Conservation (phyloP, 495 filamentous ascomycete genomes). For the Aspergillus avenaceus region DNA sequence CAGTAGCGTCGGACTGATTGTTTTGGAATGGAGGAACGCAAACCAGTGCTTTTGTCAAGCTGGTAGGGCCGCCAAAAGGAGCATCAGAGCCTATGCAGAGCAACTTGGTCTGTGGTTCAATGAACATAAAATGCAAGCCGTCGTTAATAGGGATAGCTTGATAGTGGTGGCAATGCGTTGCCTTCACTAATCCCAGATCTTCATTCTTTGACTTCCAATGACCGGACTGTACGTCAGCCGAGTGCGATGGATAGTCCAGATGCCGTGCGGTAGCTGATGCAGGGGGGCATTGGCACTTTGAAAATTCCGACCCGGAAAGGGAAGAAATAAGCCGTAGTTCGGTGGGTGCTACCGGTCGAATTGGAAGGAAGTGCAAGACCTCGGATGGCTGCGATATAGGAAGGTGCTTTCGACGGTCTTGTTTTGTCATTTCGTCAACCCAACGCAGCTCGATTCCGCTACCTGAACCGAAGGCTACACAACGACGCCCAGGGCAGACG, state of each 20-base stretch:
- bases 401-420: constrained; percentile 58
- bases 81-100: constrained; percentile 67
- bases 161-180: constrained; percentile 58
- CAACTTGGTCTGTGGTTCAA: constrained; percentile 54
- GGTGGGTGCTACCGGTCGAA: constrained; percentile 38
- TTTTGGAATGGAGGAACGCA: constrained; percentile 32
- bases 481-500: constrained; percentile 63
- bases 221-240: no score
- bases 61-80: constrained; percentile 52
- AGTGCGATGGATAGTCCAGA: constrained; percentile 24
- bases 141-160: constrained; percentile 66
- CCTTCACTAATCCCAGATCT: constrained; percentile 29
- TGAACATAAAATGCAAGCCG: constrained; percentile 66
- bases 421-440: constrained; percentile 59
- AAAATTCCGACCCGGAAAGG: constrained; percentile 45
- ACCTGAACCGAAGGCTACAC: constrained; percentile 67
- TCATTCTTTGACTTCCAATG: constrained; percentile 23
- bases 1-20: constrained; percentile 26
- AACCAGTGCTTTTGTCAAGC: constrained; percentile 40
- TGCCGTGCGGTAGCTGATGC: constrained; percentile 23
- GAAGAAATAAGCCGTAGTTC: constrained; percentile 65
- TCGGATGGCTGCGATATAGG: constrained; percentile 64
- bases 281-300: constrained; percentile 31
- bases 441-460: constrained; percentile 69
- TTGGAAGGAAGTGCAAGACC: constrained; percentile 62